phyloP scores from a whole-genome alignment of 345 rosid genomes.

The Aethionema arabicum region DNA sequence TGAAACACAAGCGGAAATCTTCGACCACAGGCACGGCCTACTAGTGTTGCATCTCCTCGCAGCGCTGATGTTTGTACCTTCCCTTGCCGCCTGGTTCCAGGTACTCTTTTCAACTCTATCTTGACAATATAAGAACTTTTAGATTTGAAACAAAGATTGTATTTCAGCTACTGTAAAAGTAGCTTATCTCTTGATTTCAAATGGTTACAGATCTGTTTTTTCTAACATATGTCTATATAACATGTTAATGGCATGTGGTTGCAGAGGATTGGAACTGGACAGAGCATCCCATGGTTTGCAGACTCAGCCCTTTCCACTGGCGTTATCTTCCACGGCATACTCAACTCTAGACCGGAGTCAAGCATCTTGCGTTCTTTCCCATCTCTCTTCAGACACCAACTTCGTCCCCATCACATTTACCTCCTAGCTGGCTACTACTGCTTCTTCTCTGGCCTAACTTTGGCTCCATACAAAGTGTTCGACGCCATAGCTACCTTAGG shows the following conservation, averaged over 20 bases:
- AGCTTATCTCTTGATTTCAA: background rate
- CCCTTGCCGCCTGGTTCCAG: constrained; percentile 91
- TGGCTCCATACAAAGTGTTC: constrained; percentile 77
- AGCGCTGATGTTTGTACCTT: constrained; percentile 83
- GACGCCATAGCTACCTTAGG: constrained; percentile 77
- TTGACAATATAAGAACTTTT: background rate
- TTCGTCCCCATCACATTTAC: constrained; percentile 54
- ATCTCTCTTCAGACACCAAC: constrained; percentile 40
- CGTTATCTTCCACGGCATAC: constrained; percentile 64
- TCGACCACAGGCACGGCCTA: constrained; percentile 81
- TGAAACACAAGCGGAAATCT: constrained; percentile 81
- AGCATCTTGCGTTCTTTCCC: constrained; percentile 54
- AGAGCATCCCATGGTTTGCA: constrained; percentile 74
- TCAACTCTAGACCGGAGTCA: constrained; percentile 58
- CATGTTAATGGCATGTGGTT: constrained; percentile 22
- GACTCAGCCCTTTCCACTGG: constrained; percentile 75
- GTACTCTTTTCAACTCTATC: constrained; percentile 39
- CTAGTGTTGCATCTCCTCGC: constrained; percentile 76
- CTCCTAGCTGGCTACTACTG: constrained; percentile 67
- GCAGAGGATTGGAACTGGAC: constrained; percentile 84
- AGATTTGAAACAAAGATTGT: background rate
- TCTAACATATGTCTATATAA: constrained; percentile 10
- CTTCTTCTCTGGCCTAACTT: constrained; percentile 66
- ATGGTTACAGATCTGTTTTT: background rate
- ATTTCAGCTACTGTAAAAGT: background rate